Evolutionary conservation across 768 basidiomycete genomes (phyloP), one percentile per base, ranked within the genome.

Genomic region (Crassisporium funariophilum): DNA sequence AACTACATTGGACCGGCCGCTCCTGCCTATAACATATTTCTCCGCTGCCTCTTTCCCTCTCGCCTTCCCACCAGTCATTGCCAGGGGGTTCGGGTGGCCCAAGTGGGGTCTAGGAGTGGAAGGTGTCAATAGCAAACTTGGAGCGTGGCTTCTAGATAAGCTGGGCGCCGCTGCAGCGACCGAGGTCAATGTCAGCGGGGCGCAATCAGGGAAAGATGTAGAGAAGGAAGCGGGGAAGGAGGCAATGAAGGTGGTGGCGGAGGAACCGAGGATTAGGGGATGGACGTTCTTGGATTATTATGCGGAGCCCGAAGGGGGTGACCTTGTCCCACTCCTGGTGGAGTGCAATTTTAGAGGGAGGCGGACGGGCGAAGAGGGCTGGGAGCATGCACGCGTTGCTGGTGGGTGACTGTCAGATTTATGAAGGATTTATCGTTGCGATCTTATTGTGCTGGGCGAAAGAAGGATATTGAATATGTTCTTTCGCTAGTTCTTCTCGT

Each of bases 81-180:
- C 95, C 4, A 79, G 78, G 54, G 94, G 94, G 0, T 82, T 91
- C 57, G 91, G 92, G 11, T 92, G 84, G 84, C 90, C 91, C 0
- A 69, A 74, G 27, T 71, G 77, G 67, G 84, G 86, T 2, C 58
- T 93, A 5, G 93, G 93, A 4, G 72, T 93, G n/a, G 84, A 90
- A 60, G 94, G 94, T 2, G 84, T 94, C 31, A 98, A 98, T 59
- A 74, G 73, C 17, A 75, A 84, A n/a, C 68, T 91, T 3, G 84
- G 78, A 2, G 69, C 67, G 44, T 95, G 91, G 87, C 61, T 93
- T 15, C 59, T 92, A 35, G 75, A 79, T 29, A 65, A 70, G 49
- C 64, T 92, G 40, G 59, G 64, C 9, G 62, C 54, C 0, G 43
- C 38, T 15, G 19, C 46, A n/a, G 35, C 42, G 22, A 24, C 40